Conservation (phyloP, 2,329 filamentous ascomycete genomes). For the Penicillium sp. region DNA sequence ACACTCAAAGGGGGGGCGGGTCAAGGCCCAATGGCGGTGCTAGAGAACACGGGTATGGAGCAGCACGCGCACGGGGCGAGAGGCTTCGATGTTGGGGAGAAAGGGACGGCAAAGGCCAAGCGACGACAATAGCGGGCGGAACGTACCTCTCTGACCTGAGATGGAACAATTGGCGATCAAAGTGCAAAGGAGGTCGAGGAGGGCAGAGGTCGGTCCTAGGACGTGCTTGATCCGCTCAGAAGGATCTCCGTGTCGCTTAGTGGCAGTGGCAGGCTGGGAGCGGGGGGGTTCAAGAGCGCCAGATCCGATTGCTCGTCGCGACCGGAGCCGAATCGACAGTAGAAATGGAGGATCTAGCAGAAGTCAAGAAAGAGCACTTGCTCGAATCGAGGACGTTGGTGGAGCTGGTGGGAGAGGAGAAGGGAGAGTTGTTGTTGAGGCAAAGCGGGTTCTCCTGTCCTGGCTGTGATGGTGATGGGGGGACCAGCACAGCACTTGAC, state of each 20-base stretch:
- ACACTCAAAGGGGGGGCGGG: not conserved
- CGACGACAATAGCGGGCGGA: not conserved
- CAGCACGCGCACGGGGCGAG: conserved; percentile 30
- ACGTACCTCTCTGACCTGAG: conserved; percentile 22
- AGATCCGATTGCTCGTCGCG: conserved; percentile 21
- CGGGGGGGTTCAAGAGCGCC: conserved; percentile 37
- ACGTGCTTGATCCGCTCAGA: conserved; percentile 31
- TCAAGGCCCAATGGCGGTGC: conserved; percentile 19
- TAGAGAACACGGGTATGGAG: conserved; percentile 19
- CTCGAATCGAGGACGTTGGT: conserved; percentile 11
- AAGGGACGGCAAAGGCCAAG: conserved; percentile 12
- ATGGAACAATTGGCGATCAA: conserved; percentile 24
- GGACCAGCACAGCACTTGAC: not conserved
- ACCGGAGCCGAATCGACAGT: conserved; percentile 7
- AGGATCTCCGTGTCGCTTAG: conserved; percentile 48
- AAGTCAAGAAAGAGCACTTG: not conserved
- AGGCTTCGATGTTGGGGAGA: conserved; percentile 14
- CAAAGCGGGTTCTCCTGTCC: conserved; percentile 33
- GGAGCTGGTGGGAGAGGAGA: conserved; percentile 12
- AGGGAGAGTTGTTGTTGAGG: conserved; percentile 25
- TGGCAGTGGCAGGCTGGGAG: conserved; percentile 42
- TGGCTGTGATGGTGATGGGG: conserved; percentile 32
- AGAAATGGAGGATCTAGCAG: not conserved
- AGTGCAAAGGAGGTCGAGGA: conserved; percentile 6
- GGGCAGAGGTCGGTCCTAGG: conserved; percentile 21